phyloP scores from a whole-genome alignment of 139 green algal genomes.

The Chlamydomonas sp. region DNA sequence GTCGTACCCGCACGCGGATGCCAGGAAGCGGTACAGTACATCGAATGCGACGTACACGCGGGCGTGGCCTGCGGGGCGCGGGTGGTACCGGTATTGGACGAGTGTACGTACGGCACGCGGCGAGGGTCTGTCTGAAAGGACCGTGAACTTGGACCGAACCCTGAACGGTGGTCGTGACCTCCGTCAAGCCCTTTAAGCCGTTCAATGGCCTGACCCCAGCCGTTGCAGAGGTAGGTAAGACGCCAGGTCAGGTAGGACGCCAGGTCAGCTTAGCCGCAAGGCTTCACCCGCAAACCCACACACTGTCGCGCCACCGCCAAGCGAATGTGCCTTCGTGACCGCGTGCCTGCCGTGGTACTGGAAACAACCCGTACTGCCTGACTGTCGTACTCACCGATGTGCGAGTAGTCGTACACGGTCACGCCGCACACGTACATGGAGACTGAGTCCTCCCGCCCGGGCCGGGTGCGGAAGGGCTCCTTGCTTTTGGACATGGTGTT shows the following conservation, averaged over 20 bases:
- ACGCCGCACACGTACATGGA: slow-evolving; percentile 99
- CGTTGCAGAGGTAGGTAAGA: too few relatives aligned
- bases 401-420: slow-evolving; percentile 93
- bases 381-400: slow-evolving; percentile 81
- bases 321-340: background rate
- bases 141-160: too few relatives aligned
- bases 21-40: slow-evolving; percentile 86
- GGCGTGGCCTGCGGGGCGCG: slow-evolving; percentile 82
- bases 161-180: too few relatives aligned
- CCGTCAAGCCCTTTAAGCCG: too few relatives aligned
- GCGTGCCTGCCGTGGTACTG: too few relatives aligned
- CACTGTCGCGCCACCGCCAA: background rate
- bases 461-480: slow-evolving; percentile 78
- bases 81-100: background rate
- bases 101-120: too few relatives aligned
- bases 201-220: too few relatives aligned
- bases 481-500: slow-evolving; percentile 91
- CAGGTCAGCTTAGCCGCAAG: too few relatives aligned
- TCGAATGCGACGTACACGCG: slow-evolving; percentile 97
- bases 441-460: slow-evolving; percentile 64
- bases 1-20: slow-evolving; percentile 67
- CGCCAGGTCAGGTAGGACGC: too few relatives aligned
- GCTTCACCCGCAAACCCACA: background rate
- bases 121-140: too few relatives aligned
- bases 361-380: too few relatives aligned